phyloP scores from a whole-genome alignment of 345 rosid species.

The Pistacia vera region DNA sequence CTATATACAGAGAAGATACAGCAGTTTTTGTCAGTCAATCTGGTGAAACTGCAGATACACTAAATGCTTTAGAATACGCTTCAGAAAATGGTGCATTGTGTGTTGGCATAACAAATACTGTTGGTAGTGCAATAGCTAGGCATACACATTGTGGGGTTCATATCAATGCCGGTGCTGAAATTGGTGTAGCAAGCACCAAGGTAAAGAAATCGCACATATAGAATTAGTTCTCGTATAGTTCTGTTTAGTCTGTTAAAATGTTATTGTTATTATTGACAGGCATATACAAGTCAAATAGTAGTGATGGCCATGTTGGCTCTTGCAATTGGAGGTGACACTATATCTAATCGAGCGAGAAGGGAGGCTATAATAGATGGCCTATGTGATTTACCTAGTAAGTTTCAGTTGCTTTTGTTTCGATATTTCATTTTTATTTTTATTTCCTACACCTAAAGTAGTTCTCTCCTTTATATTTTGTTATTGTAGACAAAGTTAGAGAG shows the following conservation, averaged over 20 bases:
- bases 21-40: constrained; percentile 98
- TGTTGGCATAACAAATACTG: constrained; percentile 96
- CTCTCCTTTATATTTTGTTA: constrained; percentile 1
- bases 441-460: not conserved
- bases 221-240: not conserved
- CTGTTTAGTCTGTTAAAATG: constrained; percentile 14
- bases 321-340: constrained; percentile 85
- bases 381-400: constrained; percentile 84
- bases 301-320: constrained; percentile 97
- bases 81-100: constrained; percentile 86
- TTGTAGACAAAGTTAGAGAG: constrained; percentile 79
- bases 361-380: constrained; percentile 95
- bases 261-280: constrained; percentile 41
- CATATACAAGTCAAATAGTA: constrained; percentile 97
- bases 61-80: constrained; percentile 84
- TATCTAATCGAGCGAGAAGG: constrained; percentile 73
- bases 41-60: constrained; percentile 98
- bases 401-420: constrained; percentile 7
- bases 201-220: constrained; percentile 34
- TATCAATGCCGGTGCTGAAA: constrained; percentile 95
- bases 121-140: constrained; percentile 95
- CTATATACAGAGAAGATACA: constrained; percentile 96
- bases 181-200: constrained; percentile 98
- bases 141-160: constrained; percentile 90
- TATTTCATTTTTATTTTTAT: not conserved